Evolutionary conservation across 805 yeast genomes (phyloP).

Genomic region (Yarrowia yakushimensis): DNA sequence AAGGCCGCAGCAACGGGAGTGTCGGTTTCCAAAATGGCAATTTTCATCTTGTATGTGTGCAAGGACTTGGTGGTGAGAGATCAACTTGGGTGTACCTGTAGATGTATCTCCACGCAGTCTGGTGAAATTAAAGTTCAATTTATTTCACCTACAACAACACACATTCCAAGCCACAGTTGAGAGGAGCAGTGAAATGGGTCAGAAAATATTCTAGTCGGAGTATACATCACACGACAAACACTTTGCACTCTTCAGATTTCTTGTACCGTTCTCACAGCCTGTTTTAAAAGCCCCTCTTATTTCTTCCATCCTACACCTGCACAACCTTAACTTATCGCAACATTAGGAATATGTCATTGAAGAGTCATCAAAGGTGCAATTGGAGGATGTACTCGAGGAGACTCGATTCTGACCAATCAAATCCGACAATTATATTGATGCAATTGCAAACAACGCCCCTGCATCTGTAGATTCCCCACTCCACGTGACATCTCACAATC

Average conservation of each 20-base stretch:
- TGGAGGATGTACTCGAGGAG: no score
- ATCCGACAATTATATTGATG: no score
- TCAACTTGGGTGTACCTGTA: no score
- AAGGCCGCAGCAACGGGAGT: constrained; percentile 33
- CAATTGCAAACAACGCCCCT: neutral
- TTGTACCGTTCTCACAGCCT: neutral
- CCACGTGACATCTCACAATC: constrained; percentile 18
- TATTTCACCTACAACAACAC: neutral
- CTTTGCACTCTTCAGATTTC: neutral
- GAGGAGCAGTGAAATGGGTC: no score
- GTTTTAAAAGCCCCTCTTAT: neutral
- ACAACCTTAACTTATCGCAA: neutral
- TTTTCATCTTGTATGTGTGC: neutral
- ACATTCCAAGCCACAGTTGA: neutral
- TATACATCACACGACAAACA: neutral
- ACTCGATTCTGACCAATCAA: no score
- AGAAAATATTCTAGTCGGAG: no score
- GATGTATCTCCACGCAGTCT: no score
- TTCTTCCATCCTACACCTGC: neutral
- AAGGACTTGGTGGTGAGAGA: neutral
- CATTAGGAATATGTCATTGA: no score
- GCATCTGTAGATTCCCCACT: neutral
- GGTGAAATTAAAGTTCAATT: neutral
- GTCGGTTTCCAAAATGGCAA: constrained; percentile 41
- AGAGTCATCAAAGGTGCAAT: no score